Conservation (phyloP, 805 yeast species). For the Blastobotrys muscicola region DNA sequence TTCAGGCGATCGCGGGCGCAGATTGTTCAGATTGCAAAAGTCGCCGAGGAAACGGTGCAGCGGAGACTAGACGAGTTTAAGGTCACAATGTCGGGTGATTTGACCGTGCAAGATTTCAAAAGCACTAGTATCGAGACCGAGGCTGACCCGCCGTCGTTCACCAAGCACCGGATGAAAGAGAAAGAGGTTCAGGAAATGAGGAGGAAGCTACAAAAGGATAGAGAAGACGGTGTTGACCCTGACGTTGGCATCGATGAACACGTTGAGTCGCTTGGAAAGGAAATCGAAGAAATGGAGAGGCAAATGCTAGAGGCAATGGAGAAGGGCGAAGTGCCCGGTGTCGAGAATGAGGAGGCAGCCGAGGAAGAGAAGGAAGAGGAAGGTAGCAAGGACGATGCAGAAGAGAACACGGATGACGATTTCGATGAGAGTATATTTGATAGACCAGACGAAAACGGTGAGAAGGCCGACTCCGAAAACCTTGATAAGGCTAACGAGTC, state of each 20-base stretch:
- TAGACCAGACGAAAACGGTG: conserved; percentile 4
- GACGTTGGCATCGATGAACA: conserved; percentile 4
- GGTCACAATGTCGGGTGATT: conserved; percentile 58
- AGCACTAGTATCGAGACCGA: conserved; percentile 32
- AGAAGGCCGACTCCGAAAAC: conserved; percentile 8
- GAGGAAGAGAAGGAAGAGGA: conserved; percentile 5
- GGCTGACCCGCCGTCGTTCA: conserved; percentile 79
- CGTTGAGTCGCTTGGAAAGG: conserved; percentile 1
- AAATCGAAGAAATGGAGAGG: conserved; percentile 2
- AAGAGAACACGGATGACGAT: conserved; percentile 6
- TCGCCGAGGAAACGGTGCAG: conserved; percentile 90
- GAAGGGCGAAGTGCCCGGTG: not conserved
- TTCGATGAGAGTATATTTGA: conserved; percentile 2
- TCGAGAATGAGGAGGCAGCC: conserved; percentile 1
- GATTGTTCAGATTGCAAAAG: conserved; percentile 89
- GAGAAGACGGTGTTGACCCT: conserved; percentile 8
- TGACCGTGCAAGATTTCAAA: conserved; percentile 71
- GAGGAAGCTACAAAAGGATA: conserved; percentile 10
- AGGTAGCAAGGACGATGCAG: conserved; percentile 3
- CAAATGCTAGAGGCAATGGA: not conserved
- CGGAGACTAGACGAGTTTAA: conserved; percentile 82
- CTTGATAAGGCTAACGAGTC: conserved; percentile 2
- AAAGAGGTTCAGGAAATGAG: conserved; percentile 12
- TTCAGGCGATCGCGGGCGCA: conserved; percentile 86
- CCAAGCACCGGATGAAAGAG: conserved; percentile 41